Conservation (phyloP, 257 asterid species). For the Voacanga thouarsii region DNA sequence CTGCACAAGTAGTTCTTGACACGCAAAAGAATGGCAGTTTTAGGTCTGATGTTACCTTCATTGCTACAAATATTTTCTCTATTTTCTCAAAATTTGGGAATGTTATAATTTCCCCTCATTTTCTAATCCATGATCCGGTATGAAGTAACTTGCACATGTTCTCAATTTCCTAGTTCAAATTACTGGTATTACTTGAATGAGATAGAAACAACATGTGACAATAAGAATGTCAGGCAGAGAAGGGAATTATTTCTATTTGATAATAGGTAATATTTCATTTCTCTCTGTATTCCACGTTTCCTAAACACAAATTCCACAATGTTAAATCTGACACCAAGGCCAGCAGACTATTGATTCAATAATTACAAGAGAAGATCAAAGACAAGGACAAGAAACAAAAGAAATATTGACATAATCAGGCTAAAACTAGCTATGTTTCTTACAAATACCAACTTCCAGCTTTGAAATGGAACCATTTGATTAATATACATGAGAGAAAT, state of each 20-base stretch:
- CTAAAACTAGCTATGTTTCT: neutral
- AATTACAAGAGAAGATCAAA: neutral
- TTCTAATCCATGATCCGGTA: neutral
- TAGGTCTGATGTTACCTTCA: neutral
- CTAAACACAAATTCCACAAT: neutral
- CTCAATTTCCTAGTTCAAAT: neutral
- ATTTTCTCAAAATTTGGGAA: neutral
- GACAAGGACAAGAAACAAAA: neutral
- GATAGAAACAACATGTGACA: neutral
- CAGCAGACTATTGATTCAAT: neutral
- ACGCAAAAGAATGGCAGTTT: neutral
- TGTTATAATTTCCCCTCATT: constrained; percentile 9
- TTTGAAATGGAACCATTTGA: neutral
- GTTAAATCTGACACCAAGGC: neutral
- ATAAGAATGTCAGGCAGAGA: neutral
- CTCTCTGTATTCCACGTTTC: neutral
- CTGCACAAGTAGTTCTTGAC: neutral
- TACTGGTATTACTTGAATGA: neutral
- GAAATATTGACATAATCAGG: neutral
- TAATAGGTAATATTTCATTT: neutral
- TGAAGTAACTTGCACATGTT: neutral
- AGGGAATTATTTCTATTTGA: neutral
- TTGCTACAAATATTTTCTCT: neutral
- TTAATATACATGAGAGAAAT: neutral
- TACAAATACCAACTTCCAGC: neutral